These are phyloP conservation scores for Phytophthora rubi DNA, from an alignment of 352 stramenopile species.

Conservation along the genomic window DNA sequence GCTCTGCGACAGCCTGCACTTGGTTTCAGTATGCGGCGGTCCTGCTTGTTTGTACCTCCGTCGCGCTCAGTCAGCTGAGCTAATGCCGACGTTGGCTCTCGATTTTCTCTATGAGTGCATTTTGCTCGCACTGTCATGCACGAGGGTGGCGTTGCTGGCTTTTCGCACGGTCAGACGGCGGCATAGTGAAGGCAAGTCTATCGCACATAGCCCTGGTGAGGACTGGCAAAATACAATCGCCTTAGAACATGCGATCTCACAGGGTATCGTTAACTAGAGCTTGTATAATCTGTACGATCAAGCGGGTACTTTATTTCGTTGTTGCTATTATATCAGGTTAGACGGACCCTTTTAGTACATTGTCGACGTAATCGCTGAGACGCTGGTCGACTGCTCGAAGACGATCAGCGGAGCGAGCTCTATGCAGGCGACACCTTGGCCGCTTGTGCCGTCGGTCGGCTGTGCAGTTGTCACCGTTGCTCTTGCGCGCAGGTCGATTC, in stretches of 20 bases:
- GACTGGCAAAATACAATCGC: neutral
- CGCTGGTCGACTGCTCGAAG: neutral
- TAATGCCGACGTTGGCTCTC: constrained; percentile 7
- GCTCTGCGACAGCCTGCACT: constrained; percentile 17
- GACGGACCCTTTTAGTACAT: neutral
- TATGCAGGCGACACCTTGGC: neutral
- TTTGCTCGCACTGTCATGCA: constrained; percentile 12
- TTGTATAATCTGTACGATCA: too few species aligned
- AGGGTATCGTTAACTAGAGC: too few species aligned
- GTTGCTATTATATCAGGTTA: neutral
- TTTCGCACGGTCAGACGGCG: constrained; percentile 1
- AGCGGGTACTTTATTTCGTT: too few species aligned
- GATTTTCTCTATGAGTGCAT: constrained; percentile 34
- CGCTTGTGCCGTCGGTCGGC: neutral
- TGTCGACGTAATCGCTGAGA: neutral
- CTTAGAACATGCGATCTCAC: too few species aligned
- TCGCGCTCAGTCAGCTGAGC: constrained; percentile 11
- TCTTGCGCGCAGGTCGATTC: neutral
- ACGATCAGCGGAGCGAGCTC: neutral
- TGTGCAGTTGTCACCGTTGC: neutral
- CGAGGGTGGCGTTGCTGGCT: constrained; percentile 11
- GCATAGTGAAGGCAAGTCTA: constrained; percentile 16
- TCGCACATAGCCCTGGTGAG: neutral
- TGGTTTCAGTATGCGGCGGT: constrained; percentile 15
- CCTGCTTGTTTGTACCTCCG: neutral